Conservation (phyloP, 345 rosid species). For the Camelina neglecta region DNA sequence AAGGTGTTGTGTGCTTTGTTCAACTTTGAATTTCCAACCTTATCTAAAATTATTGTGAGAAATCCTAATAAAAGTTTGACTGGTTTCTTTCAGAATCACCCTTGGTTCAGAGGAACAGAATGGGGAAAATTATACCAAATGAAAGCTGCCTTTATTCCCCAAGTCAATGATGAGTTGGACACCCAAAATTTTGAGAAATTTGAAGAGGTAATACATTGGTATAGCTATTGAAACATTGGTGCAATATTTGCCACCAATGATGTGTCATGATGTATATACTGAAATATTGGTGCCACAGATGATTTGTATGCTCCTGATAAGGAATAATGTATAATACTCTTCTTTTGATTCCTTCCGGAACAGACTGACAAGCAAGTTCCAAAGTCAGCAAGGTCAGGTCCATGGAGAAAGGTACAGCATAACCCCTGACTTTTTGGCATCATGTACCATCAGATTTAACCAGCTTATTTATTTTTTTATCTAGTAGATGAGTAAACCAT, state of each 20-base stretch:
- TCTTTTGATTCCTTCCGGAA: slow-evolving; percentile 44
- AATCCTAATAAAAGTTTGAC: slow-evolving; percentile 31
- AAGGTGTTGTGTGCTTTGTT: slow-evolving; percentile 77
- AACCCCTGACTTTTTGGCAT: slow-evolving; percentile 1
- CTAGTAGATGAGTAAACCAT: slow-evolving; percentile 15
- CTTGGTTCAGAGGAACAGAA: slow-evolving; percentile 80
- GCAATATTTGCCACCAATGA: slow-evolving; percentile 2
- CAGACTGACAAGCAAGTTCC: slow-evolving; percentile 76
- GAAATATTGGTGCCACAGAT: slow-evolving; percentile 26
- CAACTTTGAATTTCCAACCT: slow-evolving; percentile 41
- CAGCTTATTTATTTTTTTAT: not conserved
- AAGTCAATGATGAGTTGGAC: slow-evolving; percentile 98
- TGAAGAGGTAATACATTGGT: slow-evolving; percentile 74
- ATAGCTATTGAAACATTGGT: slow-evolving; percentile 3
- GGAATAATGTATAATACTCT: slow-evolving; percentile 29
- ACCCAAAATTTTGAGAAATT: slow-evolving; percentile 98
- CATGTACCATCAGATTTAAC: slow-evolving; percentile 8
- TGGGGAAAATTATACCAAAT: slow-evolving; percentile 87
- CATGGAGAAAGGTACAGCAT: slow-evolving; percentile 83
- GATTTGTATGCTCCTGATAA: slow-evolving; percentile 21
- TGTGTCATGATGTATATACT: slow-evolving; percentile 20
- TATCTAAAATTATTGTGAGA: not conserved
- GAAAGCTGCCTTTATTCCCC: slow-evolving; percentile 96
- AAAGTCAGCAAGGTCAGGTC: slow-evolving; percentile 70
- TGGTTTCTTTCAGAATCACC: slow-evolving; percentile 69